Base-by-base conservation (phyloP, 768 basidiomycete genomes). In the Mycena maculata region DNA sequence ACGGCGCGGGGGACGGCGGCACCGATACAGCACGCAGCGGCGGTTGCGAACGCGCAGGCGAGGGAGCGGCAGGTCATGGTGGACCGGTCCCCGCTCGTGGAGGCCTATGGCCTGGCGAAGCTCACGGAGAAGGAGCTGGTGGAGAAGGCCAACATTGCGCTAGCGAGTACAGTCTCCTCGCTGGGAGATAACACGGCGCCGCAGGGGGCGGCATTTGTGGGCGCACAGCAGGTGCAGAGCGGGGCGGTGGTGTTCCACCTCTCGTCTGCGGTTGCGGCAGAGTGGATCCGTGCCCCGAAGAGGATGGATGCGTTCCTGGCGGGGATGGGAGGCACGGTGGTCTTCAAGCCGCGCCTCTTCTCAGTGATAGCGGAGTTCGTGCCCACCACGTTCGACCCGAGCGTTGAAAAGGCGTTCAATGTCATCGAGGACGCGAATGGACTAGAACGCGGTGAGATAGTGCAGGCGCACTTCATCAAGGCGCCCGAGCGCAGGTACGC, bases 401-500 rank as follows among this genome's bases (percentile, higher is more conserved):
- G n/a, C n/a, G 15, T 45, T 5, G 42, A 58, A 8, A 28, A 31
- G 0, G 53, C 25, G 0, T 38, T 71, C 9, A 20, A 47, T 1
- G n/a, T 7, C 9, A 38, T 74, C 0, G 76, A 78, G 41, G 18
- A 50, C 0, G 64, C 64, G 22, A 76, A 69, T 25, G 49, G 45
- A 23, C 42, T 76, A 0, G 28, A 27, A 5, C 1, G 28, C 0
- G 59, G 63, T 0, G 27, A 45, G 6, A 68, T 80, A 1, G 30
- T 33, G 0, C n/a, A 25, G 5, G 73, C 73, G 3, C 56, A 65
- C 10, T 82, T 67, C 71, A 74, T 80, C 20, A 79, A 80, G 45
- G 68, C 75, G 0, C n/a, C 60, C 0, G 65, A 71, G 15, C 25
- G 56, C 1, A 64, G 76, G 1, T 10, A 16, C 0, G 27, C 25